Percentiles rank a stretch among this genome's conserved stretches.
These are phyloP conservation scores for Rheum nobile DNA, from an alignment of 148 eudicot species.

Conservation along the genomic window DNA sequence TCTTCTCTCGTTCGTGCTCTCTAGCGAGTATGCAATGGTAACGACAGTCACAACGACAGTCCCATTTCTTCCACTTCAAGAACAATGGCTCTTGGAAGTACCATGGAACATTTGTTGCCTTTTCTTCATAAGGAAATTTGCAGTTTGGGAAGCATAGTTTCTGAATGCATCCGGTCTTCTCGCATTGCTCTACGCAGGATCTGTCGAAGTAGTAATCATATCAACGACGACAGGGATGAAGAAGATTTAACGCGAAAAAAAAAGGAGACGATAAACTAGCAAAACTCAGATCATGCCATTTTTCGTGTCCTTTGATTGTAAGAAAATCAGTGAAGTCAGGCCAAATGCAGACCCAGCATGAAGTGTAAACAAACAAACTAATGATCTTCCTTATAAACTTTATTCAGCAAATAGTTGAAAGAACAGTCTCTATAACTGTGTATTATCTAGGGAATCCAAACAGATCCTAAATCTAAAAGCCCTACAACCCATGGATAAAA, in stretches of 20 bases:
- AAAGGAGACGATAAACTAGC: too few species aligned
- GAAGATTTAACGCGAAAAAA: too few species aligned
- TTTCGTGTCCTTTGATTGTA: too few species aligned
- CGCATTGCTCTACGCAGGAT: constrained; percentile 46
- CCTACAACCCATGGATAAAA: not conserved
- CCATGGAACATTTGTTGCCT: constrained; percentile 20
- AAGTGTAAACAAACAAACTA: not conserved
- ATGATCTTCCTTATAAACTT: not conserved
- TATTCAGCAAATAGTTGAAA: not conserved
- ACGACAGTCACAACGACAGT: constrained; percentile 50
- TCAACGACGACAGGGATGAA: not conserved
- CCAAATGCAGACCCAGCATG: not conserved
- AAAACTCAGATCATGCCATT: too few species aligned
- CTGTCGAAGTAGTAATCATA: constrained; percentile 12
- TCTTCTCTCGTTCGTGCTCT: constrained; percentile 38
- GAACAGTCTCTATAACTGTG: not conserved
- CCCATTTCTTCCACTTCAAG: constrained; percentile 53
- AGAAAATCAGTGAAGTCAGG: not conserved
- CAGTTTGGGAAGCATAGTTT: constrained; percentile 45
- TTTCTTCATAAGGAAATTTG: constrained; percentile 30
- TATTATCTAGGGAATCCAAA: too few species aligned
- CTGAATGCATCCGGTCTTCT: constrained; percentile 53
- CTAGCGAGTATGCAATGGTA: constrained; percentile 50
- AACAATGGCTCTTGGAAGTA: constrained; percentile 58
- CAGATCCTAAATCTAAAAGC: too few species aligned